Base-by-base conservation (phyloP, 2,329 filamentous ascomycete species). In the Pseudogymnoascus pannorum region DNA sequence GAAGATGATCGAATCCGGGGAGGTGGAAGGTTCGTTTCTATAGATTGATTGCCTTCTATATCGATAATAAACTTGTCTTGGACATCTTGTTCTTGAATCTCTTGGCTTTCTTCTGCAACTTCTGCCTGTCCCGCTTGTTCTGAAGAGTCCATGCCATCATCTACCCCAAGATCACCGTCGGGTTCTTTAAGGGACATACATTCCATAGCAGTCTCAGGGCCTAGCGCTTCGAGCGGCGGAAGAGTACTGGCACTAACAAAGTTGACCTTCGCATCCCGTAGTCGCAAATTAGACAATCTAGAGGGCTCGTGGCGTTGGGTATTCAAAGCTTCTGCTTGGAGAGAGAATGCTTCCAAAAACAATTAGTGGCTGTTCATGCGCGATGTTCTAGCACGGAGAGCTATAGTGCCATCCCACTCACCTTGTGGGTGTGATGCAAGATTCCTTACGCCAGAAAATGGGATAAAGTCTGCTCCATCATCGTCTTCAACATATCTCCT, bases 201-300 rank as follows among this genome's bases (percentile, higher is more conserved):
- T 57, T 68, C 70, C 29, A 72, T 58, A 51, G 68, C 68, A 59
- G 64, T 57, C 29, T 62, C 60, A 8, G 64, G 63, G 58, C 75
- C 72, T 2, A 66, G 64, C 20, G 57, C 48, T 59, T 62, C 60
- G 57, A 64, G 59, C 38, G 76, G 72, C 35, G 77, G 71, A 60
- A 79, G 71, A 40, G 72, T 73, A 20, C 83, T 83, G 33, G 83
- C 84, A 69, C 82, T 85, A 63, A 88, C 79, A 68, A 89, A 89
- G 1, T 73, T 71, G 58, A 88, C 78, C 22, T 75, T 75, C 60
- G 79, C 76, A 66, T 86, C 74, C 62, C 86, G 78, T 58, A 88
- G 75, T 65, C 78, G 78, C 58, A 74, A 72, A 63, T 77, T 76
- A 2, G 76, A 71, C 61, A 77, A 76, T 72, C 78, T 80, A 51